phyloP scores from a whole-genome alignment of 192 early-diverging fungal genomes.

The Gigaspora rosea region DNA sequence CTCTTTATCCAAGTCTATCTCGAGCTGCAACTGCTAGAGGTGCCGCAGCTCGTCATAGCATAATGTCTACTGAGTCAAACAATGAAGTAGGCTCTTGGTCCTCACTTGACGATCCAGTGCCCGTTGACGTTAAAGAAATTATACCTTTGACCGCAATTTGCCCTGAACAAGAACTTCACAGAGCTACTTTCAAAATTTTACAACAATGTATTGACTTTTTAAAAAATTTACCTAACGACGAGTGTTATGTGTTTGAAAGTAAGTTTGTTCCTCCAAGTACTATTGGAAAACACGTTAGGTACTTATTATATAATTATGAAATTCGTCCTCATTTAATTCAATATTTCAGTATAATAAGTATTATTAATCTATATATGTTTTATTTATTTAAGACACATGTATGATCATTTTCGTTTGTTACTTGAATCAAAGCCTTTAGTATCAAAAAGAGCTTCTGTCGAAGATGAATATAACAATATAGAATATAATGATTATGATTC shows the following conservation, averaged over 20 bases:
- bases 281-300: slow-evolving; percentile 31
- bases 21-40: slow-evolving; percentile 3
- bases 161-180: slow-evolving; percentile 24
- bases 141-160: slow-evolving; percentile 4
- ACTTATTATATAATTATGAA: not conserved
- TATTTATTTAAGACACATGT: slow-evolving; percentile 15
- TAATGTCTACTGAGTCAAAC: not conserved
- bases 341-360: not conserved
- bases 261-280: slow-evolving; percentile 23
- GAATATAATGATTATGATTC: not conserved
- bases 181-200: slow-evolving; percentile 21
- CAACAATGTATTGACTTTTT: slow-evolving; percentile 28
- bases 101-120: not conserved
- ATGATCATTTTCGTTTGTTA: slow-evolving; percentile 24
- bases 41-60: not conserved
- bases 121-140: slow-evolving; percentile 1
- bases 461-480: not conserved
- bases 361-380: not conserved
- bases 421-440: not conserved
- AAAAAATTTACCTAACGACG: not conserved
- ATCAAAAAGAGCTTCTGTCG: not conserved
- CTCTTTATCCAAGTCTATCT: slow-evolving; percentile 17
- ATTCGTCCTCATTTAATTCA: not conserved
- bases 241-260: slow-evolving; percentile 23
- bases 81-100: slow-evolving; percentile 1